Evolutionary conservation across 352 stramenopile species (phyloP), one percentile per base, ranked within the genome.

Genomic region (Pythium rhizo-oryzae): DNA sequence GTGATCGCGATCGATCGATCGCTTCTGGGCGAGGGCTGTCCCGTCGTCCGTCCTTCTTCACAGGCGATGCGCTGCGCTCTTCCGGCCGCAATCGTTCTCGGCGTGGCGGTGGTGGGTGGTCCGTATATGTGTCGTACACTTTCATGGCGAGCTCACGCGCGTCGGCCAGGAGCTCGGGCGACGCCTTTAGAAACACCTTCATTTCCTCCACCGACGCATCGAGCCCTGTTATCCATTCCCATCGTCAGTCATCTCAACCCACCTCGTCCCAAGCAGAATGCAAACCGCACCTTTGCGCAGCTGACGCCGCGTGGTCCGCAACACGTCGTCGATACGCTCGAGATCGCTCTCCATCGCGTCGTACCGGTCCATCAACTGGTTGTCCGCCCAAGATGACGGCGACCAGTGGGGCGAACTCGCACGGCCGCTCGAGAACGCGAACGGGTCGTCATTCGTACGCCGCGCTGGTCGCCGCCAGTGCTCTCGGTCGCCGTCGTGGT

Each of bases 91-190:
- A 2, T 33, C n/a, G 30, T 1, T 59, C 39, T 49, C 37, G 12
- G 21, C 41, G 41, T n/a, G 41, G 41, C 7, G 13, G 18, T 16
- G 11, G 41, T 2, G 35, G 8, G 13, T 4, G 1, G 13, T 41
- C 35, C 28, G 13, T 9, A 47, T 1, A n/a, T 1, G 18, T n/a
- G 7, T 8, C 41, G 41, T 77, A 88, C 25, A 77, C 68, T 60
- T 88, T 89, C 80, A 90, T 90, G 6, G 72, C 80, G 41, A 91
- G 72, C 35, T 63, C 70, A 51, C 77, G 75, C 2, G 78, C 81
- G 23, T 87, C 73, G 9, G 77, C 72, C 47, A 88, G 65, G 9
- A 85, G 58, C 5, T 62, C 57, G 5, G 66, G 63, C 6, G 72
- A 73, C 30, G 71, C 64, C 0, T 60, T 51, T 16, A 91, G 52